phyloP scores from a whole-genome alignment of 768 basidiomycete genomes.

The Lentinula sp. region DNA sequence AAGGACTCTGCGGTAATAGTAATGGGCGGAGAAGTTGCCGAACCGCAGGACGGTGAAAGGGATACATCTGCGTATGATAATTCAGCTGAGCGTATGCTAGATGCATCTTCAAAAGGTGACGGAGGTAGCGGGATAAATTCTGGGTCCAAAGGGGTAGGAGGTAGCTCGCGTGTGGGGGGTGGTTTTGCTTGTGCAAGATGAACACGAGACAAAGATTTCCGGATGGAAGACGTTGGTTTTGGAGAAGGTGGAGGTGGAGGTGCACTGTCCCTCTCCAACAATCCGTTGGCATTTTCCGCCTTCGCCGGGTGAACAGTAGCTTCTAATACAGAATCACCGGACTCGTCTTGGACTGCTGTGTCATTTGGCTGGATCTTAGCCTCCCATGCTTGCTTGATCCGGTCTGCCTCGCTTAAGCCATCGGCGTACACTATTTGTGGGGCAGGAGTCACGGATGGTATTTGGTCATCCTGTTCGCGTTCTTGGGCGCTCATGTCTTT shows the following conservation, averaged over 20 bases:
- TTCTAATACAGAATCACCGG: slow-evolving; percentile 6
- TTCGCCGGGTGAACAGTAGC: not conserved
- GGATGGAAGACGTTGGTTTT: not conserved
- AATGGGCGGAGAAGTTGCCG: not conserved
- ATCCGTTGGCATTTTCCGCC: slow-evolving; percentile 10
- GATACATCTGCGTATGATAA: not conserved
- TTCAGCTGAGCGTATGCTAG: not conserved
- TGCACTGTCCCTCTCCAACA: not conserved
- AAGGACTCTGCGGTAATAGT: no score
- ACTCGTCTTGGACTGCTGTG: slow-evolving; percentile 7
- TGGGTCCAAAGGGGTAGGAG: not conserved
- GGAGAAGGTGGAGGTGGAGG: not conserved
- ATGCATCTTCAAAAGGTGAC: not conserved
- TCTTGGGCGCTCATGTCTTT: slow-evolving; percentile 38
- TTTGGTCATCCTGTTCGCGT: slow-evolving; percentile 25
- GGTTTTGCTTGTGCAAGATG: not conserved
- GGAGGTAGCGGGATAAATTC: not conserved
- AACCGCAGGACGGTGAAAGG: no score
- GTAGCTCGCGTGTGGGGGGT: not conserved
- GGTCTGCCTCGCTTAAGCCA: slow-evolving; percentile 38
- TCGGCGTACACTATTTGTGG: slow-evolving; percentile 9
- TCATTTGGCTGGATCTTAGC: slow-evolving; percentile 24
- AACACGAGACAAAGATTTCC: not conserved
- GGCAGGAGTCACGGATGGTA: slow-evolving; percentile 25
- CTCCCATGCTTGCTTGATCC: slow-evolving; percentile 51